Base-by-base conservation (phyloP, 495 filamentous ascomycete genomes). In the Neurospora hispaniola region DNA sequence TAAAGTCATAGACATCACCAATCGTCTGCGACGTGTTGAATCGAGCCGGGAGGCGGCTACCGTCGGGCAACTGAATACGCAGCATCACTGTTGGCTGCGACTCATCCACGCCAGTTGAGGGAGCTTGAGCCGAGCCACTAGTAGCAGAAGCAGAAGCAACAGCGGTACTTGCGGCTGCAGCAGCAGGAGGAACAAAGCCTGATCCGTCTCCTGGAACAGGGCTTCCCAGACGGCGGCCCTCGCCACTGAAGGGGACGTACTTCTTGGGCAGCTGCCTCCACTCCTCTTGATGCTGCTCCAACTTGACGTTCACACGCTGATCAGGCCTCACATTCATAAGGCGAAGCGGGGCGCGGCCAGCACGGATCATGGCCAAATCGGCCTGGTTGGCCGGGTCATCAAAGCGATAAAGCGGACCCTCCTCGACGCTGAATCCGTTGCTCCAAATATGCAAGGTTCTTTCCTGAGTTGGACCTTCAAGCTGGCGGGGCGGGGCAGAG, bases 1-100 rank as follows among this genome's bases (percentile, higher is more conserved):
- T 90, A 78, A 98, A 98, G 18, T 86, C 83, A 79, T 98, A 98
- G 38, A 99, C 90, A 76, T 98, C 93, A 38, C 92, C 93, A 72
- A 99, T 88, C 0, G 94, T 98, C 75, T 97, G 92, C 2, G 87
- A 91, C 3, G 92, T 92, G 82, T 98, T 99, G 85, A 99, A 99
- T 38, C 94, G 89, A 41, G 92, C 93, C 2, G 89, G 89, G 10
- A 99, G 82, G 40, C 94, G 88, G 3, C 94, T 93, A 10, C 96
- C 96, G 78, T 99, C 93, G 1, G 92, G 93, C 42, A 99, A 88
- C 73, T 96, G 92, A 71, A 98, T 91, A 78, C 97, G 93, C 54
- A 99, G 83, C 70, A 88, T 92, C 9, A 98, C 77, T 0, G 85
- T 89, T 8, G 96, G 96, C 78, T 91, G 88, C 10, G 92, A 91